Base-by-base conservation (phyloP, 2,329 filamentous ascomycete species). In the Myrmaecium sp. region DNA sequence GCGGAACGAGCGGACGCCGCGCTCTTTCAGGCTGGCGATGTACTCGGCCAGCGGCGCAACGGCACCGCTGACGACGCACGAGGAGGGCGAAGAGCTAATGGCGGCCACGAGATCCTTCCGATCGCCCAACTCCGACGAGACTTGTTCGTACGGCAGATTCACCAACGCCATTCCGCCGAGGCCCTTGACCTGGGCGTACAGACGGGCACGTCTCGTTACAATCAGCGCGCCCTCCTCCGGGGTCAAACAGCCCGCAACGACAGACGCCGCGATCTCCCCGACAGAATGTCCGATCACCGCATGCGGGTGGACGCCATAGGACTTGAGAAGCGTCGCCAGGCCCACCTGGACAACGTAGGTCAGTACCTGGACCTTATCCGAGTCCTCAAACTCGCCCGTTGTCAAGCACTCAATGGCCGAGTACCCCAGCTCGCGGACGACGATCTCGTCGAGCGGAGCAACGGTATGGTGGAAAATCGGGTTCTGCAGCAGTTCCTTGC, bases 231-330 rank as follows among this genome's bases (percentile, higher is more conserved):
- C 55, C 28, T 58, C 52, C 14, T 40, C 31, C 0, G 36, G 32
- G 0, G 42, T 47, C 5, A 55, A 26, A 14, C 36, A 44, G 5
- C 48, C 49, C 11, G 45, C 47, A 2, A 36, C 42, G 5, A 55
- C 51, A 3, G 47, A 35, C 3, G 53, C 54, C 3, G 54, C 52
- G 7, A 55, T 51, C 30, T 58, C 55, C 2, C 55, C 54, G 3
- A 55, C 44, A 1, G 54, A 57, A 28, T 58, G 54, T 2, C 54
- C 54, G 20, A 57, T 47, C 5, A 58, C 38, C 0, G 53, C 54
- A 6, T 42, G 27, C 1, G 54, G 52, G 3, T 27, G 16, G 1
- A 51, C 17, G 0, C 50, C 50, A 15, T 43, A 41, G 5, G 35
- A 34, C 15, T 35, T 30, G 1, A 58, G 43, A 1, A 54, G 25